A percentile compares a stretch with the other conserved stretches of the same genome.
Conservation (phyloP, 352 stramenopile species). For the Thalassiosira hispida region DNA sequence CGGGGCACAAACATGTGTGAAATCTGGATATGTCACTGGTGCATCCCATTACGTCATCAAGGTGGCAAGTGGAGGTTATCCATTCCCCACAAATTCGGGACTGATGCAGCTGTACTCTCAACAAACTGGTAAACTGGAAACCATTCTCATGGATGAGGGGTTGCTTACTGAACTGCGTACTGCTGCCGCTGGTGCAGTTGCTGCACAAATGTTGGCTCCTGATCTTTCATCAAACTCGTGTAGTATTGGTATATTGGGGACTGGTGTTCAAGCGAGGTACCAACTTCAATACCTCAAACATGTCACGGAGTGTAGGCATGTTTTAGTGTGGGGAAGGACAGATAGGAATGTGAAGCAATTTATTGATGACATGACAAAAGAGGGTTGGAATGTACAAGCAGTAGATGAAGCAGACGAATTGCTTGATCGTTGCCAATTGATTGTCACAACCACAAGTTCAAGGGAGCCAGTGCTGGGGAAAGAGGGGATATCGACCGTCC, state of each 20-base stretch:
- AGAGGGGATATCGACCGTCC: neutral
- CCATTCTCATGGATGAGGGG: slow-evolving; percentile 70
- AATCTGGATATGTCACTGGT: slow-evolving; percentile 71
- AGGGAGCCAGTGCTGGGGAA: slow-evolving; percentile 51
- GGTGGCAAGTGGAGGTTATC: slow-evolving; percentile 61
- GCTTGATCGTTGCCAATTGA: slow-evolving; percentile 59
- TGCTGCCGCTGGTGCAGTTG: slow-evolving; percentile 67
- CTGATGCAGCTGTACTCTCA: slow-evolving; percentile 78
- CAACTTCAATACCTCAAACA: slow-evolving; percentile 61
- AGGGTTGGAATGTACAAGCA: slow-evolving; percentile 59
- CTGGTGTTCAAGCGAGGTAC: slow-evolving; percentile 68
- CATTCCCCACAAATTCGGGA: slow-evolving; percentile 59
- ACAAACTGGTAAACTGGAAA: slow-evolving; percentile 63
- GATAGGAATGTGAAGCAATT: slow-evolving; percentile 41
- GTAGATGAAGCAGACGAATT: slow-evolving; percentile 48
- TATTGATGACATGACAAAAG: slow-evolving; percentile 45
- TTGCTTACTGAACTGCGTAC: slow-evolving; percentile 73
- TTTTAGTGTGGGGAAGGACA: slow-evolving; percentile 62
- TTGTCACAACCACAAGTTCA: slow-evolving; percentile 72
- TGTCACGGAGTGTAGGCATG: slow-evolving; percentile 60
- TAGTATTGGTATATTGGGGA: slow-evolving; percentile 68
- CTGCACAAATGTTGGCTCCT: slow-evolving; percentile 56
- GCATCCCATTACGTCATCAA: slow-evolving; percentile 72
- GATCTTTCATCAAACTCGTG: neutral
- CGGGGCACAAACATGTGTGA: slow-evolving; percentile 72